Base-by-base conservation (phyloP, 352 stramenopile genomes). In the Globisporangium recalcitrans region DNA sequence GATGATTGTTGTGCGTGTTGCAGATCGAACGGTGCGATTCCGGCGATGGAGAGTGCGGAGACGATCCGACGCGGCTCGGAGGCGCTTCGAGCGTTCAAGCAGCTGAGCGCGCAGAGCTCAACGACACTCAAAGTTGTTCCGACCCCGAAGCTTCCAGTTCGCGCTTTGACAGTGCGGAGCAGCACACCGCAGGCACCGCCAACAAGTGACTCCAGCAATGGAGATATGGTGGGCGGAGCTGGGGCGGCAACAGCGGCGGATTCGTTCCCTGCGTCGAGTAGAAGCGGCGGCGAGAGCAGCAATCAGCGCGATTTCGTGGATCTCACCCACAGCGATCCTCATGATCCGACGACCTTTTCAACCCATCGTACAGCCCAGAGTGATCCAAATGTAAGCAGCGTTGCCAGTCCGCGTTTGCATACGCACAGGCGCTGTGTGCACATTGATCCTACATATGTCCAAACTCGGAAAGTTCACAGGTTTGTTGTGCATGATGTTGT, bases 11-110 rank as follows among this genome's bases (percentile, higher is more conserved):
- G 11, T 38, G 3, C 52, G 58, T 29, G 46, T 27, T 62, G 40
- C 21, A 62, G 40, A 54, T 42, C 40, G 16, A 62, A 34, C 22
- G 46, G 31, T 42, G 40, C 1, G 0, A 9, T 22, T 21, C 3
- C 29, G 11, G 16, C 10, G n/a, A 21, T 13, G 4, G 47, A 26
- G 13, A 62, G 31, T 53, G 36, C 36, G 0, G 77, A 78, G 21
- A 80, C 74, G 4, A 78, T 85, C 26, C 70, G 76, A 14, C 63
- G 74, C 55, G 77, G 77, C n/a, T 52, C 65, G 27, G 69, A 82
- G 10, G 77, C 72, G 7, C 62, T 80, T 10, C 22, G 31, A 26
- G 38, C 65, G 22, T 60, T 69, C 38, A 54, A 51, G 51, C 57
- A 61, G 38, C 63, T 69, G 31, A 56, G 52, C 9, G n/a, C 27